A percentile compares a stretch with the other conserved stretches of the same genome.
Evolutionary conservation across 305 asterid species (phyloP).

Genomic region (Fraxinus latifolia): DNA sequence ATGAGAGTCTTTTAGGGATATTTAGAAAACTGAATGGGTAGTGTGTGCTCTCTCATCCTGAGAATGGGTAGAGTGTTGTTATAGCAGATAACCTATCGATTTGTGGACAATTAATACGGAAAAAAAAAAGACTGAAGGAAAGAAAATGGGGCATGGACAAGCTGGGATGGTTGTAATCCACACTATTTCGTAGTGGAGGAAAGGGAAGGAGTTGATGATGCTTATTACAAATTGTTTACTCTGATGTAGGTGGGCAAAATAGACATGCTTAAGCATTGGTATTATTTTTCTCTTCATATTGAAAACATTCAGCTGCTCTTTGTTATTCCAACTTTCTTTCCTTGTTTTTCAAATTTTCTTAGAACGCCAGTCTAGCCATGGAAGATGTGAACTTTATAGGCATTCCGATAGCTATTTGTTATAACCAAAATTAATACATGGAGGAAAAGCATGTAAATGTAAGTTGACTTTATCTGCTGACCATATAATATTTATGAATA

Average conservation of each 20-base stretch:
- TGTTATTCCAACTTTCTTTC: neutral
- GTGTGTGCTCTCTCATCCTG: neutral
- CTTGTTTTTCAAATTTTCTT: neutral
- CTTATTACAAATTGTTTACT: neutral
- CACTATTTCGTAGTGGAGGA: neutral
- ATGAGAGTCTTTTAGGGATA: neutral
- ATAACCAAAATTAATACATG: neutral
- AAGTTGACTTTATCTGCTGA: neutral
- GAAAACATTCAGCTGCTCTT: neutral
- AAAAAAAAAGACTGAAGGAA: neutral
- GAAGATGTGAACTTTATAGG: neutral
- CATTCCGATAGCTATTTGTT: neutral
- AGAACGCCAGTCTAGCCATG: neutral
- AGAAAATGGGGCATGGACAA: neutral
- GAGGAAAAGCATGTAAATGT: neutral
- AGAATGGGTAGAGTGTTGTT: neutral
- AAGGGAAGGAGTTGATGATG: neutral
- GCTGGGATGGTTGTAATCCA: neutral
- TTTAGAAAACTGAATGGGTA: neutral
- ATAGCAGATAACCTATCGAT: neutral
- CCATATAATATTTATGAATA: neutral
- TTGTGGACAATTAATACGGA: neutral
- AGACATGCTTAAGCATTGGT: neutral
- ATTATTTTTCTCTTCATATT: neutral
- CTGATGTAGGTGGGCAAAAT: neutral